Conservation (phyloP, 208 protist species). For the Leishmania lainsoni region DNA sequence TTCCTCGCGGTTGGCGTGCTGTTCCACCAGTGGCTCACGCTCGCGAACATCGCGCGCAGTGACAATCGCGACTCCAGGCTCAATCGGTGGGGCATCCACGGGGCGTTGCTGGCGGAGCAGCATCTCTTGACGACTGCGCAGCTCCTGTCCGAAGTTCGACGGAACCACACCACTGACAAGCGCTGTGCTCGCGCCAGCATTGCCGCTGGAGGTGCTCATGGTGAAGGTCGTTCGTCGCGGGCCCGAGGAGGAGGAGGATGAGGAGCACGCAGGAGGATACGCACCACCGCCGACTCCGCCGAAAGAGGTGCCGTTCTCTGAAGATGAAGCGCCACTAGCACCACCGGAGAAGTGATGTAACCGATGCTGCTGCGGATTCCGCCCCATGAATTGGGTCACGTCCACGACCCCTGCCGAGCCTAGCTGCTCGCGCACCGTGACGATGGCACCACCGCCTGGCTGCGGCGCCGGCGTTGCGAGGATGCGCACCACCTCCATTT, state of each 20-base stretch:
- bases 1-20: slow-evolving; percentile 63
- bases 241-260: slow-evolving; percentile 51
- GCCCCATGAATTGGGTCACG: slow-evolving; percentile 42
- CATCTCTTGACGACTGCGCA: slow-evolving; percentile 43
- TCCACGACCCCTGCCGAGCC: slow-evolving; percentile 60
- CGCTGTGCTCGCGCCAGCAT: slow-evolving; percentile 22
- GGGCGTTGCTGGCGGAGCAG: slow-evolving; percentile 35
- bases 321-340: slow-evolving; percentile 6
- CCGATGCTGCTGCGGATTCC: neutral
- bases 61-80: slow-evolving; percentile 46
- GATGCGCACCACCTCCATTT: slow-evolving; percentile 78
- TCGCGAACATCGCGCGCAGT: slow-evolving; percentile 53
- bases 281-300: slow-evolving; percentile 8
- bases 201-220: slow-evolving; percentile 33
- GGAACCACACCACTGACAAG: slow-evolving; percentile 51
- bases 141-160: slow-evolving; percentile 39
- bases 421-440: slow-evolving; percentile 58
- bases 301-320: slow-evolving; percentile 23
- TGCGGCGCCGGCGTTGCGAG: slow-evolving; percentile 36
- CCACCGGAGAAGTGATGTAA: neutral
- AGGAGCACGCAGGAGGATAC: slow-evolving; percentile 37
- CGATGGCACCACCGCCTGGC: slow-evolving; percentile 27
- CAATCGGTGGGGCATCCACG: slow-evolving; percentile 19
- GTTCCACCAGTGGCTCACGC: slow-evolving; percentile 60
- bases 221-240: slow-evolving; percentile 62